Evolutionary conservation across 768 basidiomycete genomes (phyloP).

Genomic region (Cubamyces lactineus): DNA sequence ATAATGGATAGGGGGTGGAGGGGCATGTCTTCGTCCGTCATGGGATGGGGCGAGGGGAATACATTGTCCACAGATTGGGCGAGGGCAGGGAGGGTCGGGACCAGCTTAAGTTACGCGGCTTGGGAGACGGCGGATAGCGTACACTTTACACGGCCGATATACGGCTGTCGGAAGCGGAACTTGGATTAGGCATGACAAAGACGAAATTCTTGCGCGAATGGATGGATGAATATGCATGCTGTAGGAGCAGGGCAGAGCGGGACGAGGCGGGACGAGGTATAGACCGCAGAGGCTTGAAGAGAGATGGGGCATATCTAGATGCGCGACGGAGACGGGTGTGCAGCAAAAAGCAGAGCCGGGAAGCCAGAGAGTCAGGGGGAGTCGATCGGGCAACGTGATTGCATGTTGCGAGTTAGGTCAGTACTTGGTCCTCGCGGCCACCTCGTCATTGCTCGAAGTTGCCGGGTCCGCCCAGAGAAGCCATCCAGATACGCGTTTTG

Average conservation of each 20-base stretch:
- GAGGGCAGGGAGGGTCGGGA: neutral
- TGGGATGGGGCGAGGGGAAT: neutral
- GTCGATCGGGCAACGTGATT: neutral
- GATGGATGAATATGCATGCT: neutral
- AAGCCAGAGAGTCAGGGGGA: neutral
- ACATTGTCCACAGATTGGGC: neutral
- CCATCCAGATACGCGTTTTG: constrained; percentile 97
- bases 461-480: constrained; percentile 65
- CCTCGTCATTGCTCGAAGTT: constrained; percentile 45
- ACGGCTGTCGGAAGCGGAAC: neutral
- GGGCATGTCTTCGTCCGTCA: neutral
- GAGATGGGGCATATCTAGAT: constrained; percentile 14
- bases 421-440: neutral
- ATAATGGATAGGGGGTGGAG: too few species aligned
- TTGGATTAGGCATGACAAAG: neutral
- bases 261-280: constrained; percentile 13
- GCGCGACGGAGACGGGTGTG: neutral
- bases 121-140: constrained; percentile 7
- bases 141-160: constrained; percentile 5
- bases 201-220: neutral
- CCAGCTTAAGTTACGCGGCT: constrained; percentile 16
- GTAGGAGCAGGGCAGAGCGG: neutral
- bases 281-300: neutral
- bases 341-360: too few species aligned
- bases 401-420: neutral